Evolutionary conservation across 2,329 filamentous ascomycete genomes (phyloP).

Genomic region (Grosmannia clavigera): DNA sequence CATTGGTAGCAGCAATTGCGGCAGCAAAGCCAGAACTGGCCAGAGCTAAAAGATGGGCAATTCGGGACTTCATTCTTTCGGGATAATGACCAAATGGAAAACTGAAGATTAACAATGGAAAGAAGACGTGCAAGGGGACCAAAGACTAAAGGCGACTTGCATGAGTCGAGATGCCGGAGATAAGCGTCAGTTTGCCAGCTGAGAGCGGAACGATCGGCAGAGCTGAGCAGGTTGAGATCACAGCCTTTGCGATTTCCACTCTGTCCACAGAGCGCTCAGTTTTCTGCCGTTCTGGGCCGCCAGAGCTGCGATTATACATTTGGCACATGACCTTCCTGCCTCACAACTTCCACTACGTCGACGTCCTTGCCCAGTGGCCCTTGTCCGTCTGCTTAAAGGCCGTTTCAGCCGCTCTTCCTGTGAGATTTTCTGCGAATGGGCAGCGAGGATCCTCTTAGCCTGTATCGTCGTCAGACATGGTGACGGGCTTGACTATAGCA

Average conservation of each 20-base stretch:
- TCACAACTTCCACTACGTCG: background rate
- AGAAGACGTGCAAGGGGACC: background rate
- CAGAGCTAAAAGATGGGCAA: background rate
- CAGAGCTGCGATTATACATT: background rate
- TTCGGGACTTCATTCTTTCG: background rate
- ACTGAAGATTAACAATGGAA: background rate
- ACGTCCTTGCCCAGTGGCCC: background rate
- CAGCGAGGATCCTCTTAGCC: background rate
- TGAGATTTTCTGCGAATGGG: background rate
- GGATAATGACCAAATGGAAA: background rate
- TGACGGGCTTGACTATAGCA: background rate
- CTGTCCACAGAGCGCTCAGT: too few relatives aligned
- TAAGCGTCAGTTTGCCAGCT: background rate
- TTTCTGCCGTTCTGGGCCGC: too few relatives aligned
- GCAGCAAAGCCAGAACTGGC: background rate
- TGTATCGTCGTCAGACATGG: background rate
- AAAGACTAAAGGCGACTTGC: background rate
- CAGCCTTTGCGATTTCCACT: too few relatives aligned
- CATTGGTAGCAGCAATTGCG: background rate
- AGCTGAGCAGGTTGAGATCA: background rate
- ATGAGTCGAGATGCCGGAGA: background rate
- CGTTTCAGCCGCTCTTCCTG: conserved; percentile 17
- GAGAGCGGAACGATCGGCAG: background rate
- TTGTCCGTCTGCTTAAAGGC: conserved; percentile 21
- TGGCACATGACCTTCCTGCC: background rate